Conservation (phyloP, 805 yeast species). For the Candida parachauliodes region DNA sequence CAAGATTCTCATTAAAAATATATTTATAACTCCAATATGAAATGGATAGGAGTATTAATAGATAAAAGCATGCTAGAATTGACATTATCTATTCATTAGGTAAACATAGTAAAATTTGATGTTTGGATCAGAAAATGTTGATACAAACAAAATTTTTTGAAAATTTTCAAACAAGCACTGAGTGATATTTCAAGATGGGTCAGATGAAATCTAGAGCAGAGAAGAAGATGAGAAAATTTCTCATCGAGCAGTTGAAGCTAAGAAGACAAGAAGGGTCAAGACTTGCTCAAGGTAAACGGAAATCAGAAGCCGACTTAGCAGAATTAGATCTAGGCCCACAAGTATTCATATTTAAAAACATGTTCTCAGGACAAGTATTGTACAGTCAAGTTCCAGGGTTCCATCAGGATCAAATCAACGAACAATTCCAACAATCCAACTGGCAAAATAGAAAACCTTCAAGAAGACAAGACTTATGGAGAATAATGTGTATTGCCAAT, state of each 20-base stretch:
- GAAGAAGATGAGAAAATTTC: conserved; percentile 45
- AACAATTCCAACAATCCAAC: conserved; percentile 76
- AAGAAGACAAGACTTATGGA: conserved; percentile 83
- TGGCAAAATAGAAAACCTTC: conserved; percentile 85
- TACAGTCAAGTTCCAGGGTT: conserved; percentile 79
- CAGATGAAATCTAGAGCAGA: conserved; percentile 33
- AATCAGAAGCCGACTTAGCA: conserved; percentile 29
- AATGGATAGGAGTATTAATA: conserved; percentile 1
- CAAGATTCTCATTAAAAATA: conserved; percentile 14
- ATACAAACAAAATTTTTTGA: conserved; percentile 8
- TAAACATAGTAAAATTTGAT: not conserved
- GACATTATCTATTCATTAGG: conserved; percentile 4
- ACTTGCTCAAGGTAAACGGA: conserved; percentile 34
- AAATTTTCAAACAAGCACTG: not conserved
- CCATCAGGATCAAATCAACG: conserved; percentile 57
- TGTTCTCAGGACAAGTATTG: conserved; percentile 84
- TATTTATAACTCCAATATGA: conserved; percentile 10
- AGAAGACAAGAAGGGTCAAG: conserved; percentile 42
- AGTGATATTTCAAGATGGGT: conserved; percentile 1
- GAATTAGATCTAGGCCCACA: conserved; percentile 73
- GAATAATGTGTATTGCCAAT: conserved; percentile 81
- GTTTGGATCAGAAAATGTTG: conserved; percentile 4
- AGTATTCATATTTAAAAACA: conserved; percentile 76
- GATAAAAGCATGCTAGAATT: conserved; percentile 5
- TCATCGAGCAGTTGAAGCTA: conserved; percentile 42